These are phyloP conservation scores for Filobasidium wieringae DNA, from an alignment of 768 basidiomycete species.

Conservation along the genomic window DNA sequence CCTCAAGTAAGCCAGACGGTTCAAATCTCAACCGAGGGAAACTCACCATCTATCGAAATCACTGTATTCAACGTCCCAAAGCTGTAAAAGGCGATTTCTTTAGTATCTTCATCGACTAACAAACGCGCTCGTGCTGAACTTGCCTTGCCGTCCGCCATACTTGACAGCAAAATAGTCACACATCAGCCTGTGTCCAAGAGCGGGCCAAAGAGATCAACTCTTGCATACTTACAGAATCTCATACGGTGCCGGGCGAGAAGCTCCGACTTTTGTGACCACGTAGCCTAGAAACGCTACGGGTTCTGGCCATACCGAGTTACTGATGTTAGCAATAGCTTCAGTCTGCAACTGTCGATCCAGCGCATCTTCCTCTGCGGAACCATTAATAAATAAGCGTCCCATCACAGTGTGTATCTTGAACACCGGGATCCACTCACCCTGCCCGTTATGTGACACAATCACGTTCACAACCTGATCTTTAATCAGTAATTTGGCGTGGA, in stretches of 20 bases:
- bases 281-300: slow-evolving; percentile 47
- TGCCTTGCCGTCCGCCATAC: slow-evolving; percentile 14
- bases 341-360: slow-evolving; percentile 81
- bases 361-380: slow-evolving; percentile 82
- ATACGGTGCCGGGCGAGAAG: slow-evolving; percentile 33
- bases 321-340: slow-evolving; percentile 64
- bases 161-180: background rate
- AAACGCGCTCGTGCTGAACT: slow-evolving; percentile 49
- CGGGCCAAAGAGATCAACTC: background rate
- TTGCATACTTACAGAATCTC: slow-evolving; percentile 22
- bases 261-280: slow-evolving; percentile 32
- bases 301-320: slow-evolving; percentile 55
- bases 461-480: slow-evolving; percentile 68
- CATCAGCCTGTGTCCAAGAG: no score
- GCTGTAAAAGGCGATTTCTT: slow-evolving; percentile 47
- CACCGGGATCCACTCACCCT: no score
- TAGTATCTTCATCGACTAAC: slow-evolving; percentile 55
- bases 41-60: slow-evolving; percentile 13
- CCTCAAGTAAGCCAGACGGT: background rate
- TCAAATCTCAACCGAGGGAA: background rate
- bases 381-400: slow-evolving; percentile 30
- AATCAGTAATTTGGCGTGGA: slow-evolving; percentile 69
- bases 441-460: slow-evolving; percentile 82
- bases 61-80: slow-evolving; percentile 1
- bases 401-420: slow-evolving; percentile 43